Evolutionary conservation across 2,329 filamentous ascomycete species (phyloP).

Genomic region (Nigrospora sphaerica): DNA sequence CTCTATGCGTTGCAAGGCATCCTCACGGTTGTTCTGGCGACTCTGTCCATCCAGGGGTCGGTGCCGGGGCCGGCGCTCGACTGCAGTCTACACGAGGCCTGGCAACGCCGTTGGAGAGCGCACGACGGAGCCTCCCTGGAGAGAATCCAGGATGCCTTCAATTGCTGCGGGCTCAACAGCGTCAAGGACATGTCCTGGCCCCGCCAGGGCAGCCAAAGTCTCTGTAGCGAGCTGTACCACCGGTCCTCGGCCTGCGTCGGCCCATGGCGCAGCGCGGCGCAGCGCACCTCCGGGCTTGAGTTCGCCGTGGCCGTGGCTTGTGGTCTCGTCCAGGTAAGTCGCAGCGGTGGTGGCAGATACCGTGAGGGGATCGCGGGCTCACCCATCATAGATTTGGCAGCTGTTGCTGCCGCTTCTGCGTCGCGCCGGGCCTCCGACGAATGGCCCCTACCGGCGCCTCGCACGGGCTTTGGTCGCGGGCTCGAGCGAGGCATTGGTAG

Average conservation of each 20-base stretch:
- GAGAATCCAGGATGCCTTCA: constrained; percentile 56
- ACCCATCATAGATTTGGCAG: too few relatives aligned
- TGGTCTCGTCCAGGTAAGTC: constrained; percentile 49
- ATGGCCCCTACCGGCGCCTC: too few relatives aligned
- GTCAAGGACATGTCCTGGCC: constrained; percentile 50
- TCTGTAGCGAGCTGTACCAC: constrained; percentile 39
- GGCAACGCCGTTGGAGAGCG: constrained; percentile 44
- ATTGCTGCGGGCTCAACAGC: constrained; percentile 59
- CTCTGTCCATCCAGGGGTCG: constrained; percentile 26
- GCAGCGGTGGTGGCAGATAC: too few relatives aligned
- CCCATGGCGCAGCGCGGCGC: constrained; percentile 50
- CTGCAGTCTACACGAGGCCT: constrained; percentile 51
- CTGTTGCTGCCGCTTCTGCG: too few relatives aligned
- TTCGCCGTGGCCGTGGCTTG: constrained; percentile 46
- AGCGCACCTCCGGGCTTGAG: constrained; percentile 44
- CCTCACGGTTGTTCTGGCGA: constrained; percentile 34
- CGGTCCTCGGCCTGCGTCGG: constrained; percentile 40
- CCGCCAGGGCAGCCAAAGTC: constrained; percentile 15
- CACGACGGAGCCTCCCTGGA: constrained; percentile 45
- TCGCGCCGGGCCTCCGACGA: too few relatives aligned
- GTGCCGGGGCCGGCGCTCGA: constrained; percentile 23
- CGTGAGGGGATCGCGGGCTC: too few relatives aligned
- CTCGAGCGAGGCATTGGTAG: too few relatives aligned
- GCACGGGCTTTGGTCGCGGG: too few relatives aligned
- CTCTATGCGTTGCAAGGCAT: constrained; percentile 36